phyloP scores from a whole-genome alignment of 2,329 filamentous ascomycete genomes.

The Sarocladium kiliense region DNA sequence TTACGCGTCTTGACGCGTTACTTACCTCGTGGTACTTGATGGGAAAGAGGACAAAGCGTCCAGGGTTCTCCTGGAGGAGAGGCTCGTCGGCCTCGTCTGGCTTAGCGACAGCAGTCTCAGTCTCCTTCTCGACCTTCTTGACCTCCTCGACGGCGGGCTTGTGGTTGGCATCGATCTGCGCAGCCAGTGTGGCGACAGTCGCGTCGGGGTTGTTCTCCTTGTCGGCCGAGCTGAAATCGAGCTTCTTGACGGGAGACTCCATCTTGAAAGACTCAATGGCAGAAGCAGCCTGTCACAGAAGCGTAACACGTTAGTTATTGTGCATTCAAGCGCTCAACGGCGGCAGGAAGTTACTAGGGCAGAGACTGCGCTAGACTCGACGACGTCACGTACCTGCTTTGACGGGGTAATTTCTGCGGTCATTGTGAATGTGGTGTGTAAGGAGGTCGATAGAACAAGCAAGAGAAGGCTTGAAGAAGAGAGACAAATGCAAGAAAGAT shows the following conservation, averaged over 20 bases:
- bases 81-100: constrained; percentile 77
- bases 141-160: constrained; percentile 42
- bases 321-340: constrained; percentile 1
- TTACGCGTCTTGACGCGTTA: constrained; percentile 62
- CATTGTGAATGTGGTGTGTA: constrained; percentile 48
- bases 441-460: constrained; percentile 8
- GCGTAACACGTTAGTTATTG: constrained; percentile 24
- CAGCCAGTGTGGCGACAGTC: constrained; percentile 45
- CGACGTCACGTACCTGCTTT: constrained; percentile 47
- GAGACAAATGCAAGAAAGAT: constrained; percentile 3
- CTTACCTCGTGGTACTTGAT: constrained; percentile 99
- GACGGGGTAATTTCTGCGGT: constrained; percentile 63
- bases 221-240: constrained; percentile 66
- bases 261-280: constrained; percentile 87
- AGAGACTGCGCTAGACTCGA: constrained; percentile 10
- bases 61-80: constrained; percentile 88
- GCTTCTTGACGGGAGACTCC: constrained; percentile 88
- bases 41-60: constrained; percentile 95
- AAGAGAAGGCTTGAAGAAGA: neutral
- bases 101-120: constrained; percentile 37
- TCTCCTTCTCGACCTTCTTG: constrained; percentile 38
- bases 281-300: constrained; percentile 64
- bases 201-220: constrained; percentile 72
- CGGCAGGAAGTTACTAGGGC: constrained; percentile 9
- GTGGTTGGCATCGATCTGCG: constrained; percentile 55